Percentiles rank a stretch among this genome's conserved stretches.
Evolutionary conservation across 2,329 filamentous ascomycete genomes (phyloP).

Genomic region (Aspergillus ibericus): DNA sequence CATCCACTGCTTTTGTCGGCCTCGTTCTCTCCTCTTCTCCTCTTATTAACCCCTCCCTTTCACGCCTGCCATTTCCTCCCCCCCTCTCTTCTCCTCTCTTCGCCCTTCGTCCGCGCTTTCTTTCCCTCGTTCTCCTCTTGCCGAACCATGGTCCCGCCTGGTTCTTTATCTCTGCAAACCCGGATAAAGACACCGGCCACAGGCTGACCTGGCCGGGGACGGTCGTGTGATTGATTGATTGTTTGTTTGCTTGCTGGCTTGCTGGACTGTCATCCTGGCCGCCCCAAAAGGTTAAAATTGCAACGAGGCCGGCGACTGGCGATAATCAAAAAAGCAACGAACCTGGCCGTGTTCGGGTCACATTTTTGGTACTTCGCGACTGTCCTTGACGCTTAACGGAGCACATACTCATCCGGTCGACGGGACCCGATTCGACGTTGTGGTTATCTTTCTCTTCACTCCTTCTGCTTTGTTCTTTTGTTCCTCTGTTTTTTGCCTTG

Average conservation of each 20-base stretch:
- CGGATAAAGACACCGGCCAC: slow-evolving; percentile 4
- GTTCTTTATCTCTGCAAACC: slow-evolving; percentile 8
- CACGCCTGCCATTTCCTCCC: neutral
- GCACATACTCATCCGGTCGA: slow-evolving; percentile 1
- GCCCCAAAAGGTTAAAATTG: slow-evolving; percentile 7
- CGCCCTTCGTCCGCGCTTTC: neutral
- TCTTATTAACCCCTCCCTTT: slow-evolving; percentile 8
- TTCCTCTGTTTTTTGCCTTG: slow-evolving; percentile 3
- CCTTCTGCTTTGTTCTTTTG: neutral
- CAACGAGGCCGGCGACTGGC: slow-evolving; percentile 1
- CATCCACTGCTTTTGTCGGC: slow-evolving; percentile 8
- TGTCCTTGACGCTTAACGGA: neutral
- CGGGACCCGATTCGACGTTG: neutral
- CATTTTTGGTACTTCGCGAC: neutral
- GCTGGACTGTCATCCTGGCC: slow-evolving; percentile 4
- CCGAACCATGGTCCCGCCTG: slow-evolving; percentile 1
- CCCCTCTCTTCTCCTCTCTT: slow-evolving; percentile 1
- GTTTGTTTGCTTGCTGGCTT: neutral
- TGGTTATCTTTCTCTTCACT: neutral
- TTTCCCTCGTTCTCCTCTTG: neutral
- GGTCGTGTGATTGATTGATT: slow-evolving; percentile 6
- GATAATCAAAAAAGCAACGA: neutral
- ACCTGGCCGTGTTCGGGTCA: slow-evolving; percentile 1
- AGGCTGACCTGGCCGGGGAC: slow-evolving; percentile 2
- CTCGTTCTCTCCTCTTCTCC: slow-evolving; percentile 7